Percentiles rank a stretch among this genome's conserved stretches.
phyloP scores from a whole-genome alignment of 1,284 basidiomycete genomes.

The Lentinus polychrous region DNA sequence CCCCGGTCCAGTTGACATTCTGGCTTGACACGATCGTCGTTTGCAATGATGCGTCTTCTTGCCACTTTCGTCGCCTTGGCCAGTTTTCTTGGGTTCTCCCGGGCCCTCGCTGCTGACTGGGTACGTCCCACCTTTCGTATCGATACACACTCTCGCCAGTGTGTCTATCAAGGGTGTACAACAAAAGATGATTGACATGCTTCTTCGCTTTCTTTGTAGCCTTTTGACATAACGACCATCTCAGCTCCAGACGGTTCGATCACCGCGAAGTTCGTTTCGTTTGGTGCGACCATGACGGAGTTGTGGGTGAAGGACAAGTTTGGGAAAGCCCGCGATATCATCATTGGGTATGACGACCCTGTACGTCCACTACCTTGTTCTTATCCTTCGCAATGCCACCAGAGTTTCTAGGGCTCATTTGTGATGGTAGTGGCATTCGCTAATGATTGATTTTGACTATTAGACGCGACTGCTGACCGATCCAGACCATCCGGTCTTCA shows the following conservation, averaged over 20 bases:
- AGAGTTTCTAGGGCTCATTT: too few relatives aligned
- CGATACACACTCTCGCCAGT: neutral
- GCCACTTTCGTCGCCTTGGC: constrained; percentile 1
- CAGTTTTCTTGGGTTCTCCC: neutral
- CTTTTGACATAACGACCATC: constrained; percentile 42
- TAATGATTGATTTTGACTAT: neutral
- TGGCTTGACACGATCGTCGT: neutral
- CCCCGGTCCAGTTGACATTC: neutral
- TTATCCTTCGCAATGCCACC: neutral
- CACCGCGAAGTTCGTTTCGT: constrained; percentile 45
- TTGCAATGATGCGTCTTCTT: neutral
- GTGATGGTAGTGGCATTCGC: too few relatives aligned
- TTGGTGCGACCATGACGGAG: constrained; percentile 45
- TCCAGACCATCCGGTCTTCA: constrained; percentile 43
- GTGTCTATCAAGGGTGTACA: neutral
- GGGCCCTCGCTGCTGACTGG: neutral
- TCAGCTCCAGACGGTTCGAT: constrained; percentile 46
- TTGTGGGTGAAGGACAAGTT: constrained; percentile 44
- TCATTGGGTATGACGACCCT: constrained; percentile 49
- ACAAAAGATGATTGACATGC: too few relatives aligned
- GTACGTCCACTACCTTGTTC: constrained; percentile 21
- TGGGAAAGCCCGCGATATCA: constrained; percentile 38
- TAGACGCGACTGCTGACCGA: constrained; percentile 38
- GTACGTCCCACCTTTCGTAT: neutral
- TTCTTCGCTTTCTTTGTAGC: constrained; percentile 22